phyloP scores from a whole-genome alignment of 169 alveolate genomes.

The Condylostoma magnum region DNA sequence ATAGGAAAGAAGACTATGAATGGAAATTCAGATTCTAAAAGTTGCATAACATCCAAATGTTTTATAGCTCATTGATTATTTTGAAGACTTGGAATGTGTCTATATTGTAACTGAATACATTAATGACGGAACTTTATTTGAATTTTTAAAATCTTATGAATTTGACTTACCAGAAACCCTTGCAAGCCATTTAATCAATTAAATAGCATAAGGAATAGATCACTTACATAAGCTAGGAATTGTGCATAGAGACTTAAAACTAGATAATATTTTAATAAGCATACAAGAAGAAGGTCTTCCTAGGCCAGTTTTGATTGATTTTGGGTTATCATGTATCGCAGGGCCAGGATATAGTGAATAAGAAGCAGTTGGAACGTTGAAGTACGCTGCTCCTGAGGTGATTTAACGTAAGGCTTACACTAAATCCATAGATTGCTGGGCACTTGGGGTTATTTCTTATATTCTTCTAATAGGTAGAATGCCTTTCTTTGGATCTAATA shows the following conservation, averaged over 20 bases:
- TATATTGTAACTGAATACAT: constrained; percentile 80
- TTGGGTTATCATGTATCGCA: constrained; percentile 47
- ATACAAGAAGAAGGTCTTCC: constrained; percentile 28
- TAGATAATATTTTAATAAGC: constrained; percentile 50
- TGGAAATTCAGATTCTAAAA: constrained; percentile 78
- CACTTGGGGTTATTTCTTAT: constrained; percentile 46
- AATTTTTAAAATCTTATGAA: constrained; percentile 48
- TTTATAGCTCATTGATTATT: constrained; percentile 72
- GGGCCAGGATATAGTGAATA: constrained; percentile 45
- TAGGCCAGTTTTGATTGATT: constrained; percentile 41
- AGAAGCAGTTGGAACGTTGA: constrained; percentile 50
- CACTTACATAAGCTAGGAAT: constrained; percentile 20
- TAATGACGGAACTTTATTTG: constrained; percentile 73
- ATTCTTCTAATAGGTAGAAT: constrained; percentile 43
- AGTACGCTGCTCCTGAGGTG: constrained; percentile 55
- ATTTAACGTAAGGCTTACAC: constrained; percentile 44
- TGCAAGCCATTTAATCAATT: not conserved
- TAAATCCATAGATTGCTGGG: constrained; percentile 42
- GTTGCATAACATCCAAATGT: constrained; percentile 68
- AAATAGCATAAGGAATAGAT: not conserved
- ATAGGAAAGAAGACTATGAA: constrained; percentile 6
- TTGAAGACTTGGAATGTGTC: constrained; percentile 66
- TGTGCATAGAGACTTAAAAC: constrained; percentile 53
- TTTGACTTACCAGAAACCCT: constrained; percentile 8
- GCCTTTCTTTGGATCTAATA: constrained; percentile 50